Evolutionary conservation across 352 stramenopile genomes (phyloP).

Genomic region (Phytophthora fragariae): DNA sequence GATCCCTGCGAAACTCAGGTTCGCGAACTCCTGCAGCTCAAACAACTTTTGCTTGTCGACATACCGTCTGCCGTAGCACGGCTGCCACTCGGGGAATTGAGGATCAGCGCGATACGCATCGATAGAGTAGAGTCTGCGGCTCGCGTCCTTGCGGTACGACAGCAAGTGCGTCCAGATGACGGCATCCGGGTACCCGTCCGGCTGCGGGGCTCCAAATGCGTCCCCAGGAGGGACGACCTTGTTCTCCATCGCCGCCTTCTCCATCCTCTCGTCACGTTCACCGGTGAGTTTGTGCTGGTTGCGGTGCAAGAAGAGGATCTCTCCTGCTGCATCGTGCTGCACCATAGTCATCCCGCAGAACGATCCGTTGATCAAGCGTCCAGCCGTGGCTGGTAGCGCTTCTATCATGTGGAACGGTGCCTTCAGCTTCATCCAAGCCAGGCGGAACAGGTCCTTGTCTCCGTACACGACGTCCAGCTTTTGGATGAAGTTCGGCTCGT

Average conservation of each 20-base stretch:
- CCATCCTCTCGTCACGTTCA: conserved; percentile 21
- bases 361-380: conserved; percentile 36
- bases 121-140: conserved; percentile 49
- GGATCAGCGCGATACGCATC: conserved; percentile 55
- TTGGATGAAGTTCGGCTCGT: conserved; percentile 42
- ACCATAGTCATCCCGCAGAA: conserved; percentile 68
- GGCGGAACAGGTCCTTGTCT: conserved; percentile 66
- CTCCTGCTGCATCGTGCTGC: conserved; percentile 44
- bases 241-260: conserved; percentile 19
- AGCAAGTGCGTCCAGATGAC: conserved; percentile 73
- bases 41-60: conserved; percentile 19
- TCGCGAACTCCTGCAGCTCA: conserved; percentile 28
- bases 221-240: conserved; percentile 22
- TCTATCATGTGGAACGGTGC: conserved; percentile 56
- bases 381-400: conserved; percentile 44
- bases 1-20: conserved; percentile 22
- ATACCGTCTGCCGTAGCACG: conserved; percentile 56
- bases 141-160: conserved; percentile 54
- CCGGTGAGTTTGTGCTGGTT: conserved; percentile 54
- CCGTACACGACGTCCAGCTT: conserved; percentile 49
- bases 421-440: conserved; percentile 60
- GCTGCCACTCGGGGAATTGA: conserved; percentile 54
- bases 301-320: conserved; percentile 56
- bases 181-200: conserved; percentile 45
- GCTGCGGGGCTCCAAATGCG: conserved; percentile 20